Percentiles rank a stretch among this genome's conserved stretches.
Conservation (phyloP, 2,329 filamentous ascomycete genomes). For the Coleophoma eucalyptorum region DNA sequence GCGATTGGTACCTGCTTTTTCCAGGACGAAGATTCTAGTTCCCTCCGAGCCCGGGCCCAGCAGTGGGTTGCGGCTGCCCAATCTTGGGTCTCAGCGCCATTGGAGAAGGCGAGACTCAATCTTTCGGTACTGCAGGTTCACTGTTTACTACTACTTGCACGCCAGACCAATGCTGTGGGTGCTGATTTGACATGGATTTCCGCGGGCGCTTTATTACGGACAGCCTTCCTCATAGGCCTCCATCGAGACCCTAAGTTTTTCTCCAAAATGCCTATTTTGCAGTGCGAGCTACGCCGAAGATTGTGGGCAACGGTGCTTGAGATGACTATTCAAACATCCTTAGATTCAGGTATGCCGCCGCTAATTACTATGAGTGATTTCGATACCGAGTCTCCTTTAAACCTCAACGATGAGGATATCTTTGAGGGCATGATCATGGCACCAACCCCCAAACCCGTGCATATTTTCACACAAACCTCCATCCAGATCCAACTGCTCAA, state of each 20-base stretch:
- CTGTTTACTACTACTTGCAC: conserved; percentile 46
- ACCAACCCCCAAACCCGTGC: conserved; percentile 15
- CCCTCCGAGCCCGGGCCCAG: conserved; percentile 35
- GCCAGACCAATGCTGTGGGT: conserved; percentile 41
- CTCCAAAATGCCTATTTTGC: conserved; percentile 40
- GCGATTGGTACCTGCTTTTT: not conserved
- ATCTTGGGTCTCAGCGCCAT: conserved; percentile 40
- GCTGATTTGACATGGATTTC: conserved; percentile 50
- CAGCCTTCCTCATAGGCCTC: conserved; percentile 54
- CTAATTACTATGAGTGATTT: conserved; percentile 42
- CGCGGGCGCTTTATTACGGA: conserved; percentile 45
- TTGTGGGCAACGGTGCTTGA: conserved; percentile 55
- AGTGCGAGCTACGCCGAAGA: conserved; percentile 49
- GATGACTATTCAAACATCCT: conserved; percentile 45
- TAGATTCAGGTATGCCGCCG: conserved; percentile 47
- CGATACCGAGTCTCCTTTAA: conserved; percentile 45
- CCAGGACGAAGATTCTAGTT: not conserved
- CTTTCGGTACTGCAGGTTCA: conserved; percentile 47
- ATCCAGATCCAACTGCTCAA: conserved; percentile 41
- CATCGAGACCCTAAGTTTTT: conserved; percentile 52
- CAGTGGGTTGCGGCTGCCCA: conserved; percentile 28
- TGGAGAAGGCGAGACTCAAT: conserved; percentile 44
- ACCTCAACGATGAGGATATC: conserved; percentile 49
- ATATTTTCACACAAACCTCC: conserved; percentile 43
- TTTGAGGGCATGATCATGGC: conserved; percentile 27